Base-by-base conservation (phyloP, 495 filamentous ascomycete species). In the Penicillium herquei region DNA sequence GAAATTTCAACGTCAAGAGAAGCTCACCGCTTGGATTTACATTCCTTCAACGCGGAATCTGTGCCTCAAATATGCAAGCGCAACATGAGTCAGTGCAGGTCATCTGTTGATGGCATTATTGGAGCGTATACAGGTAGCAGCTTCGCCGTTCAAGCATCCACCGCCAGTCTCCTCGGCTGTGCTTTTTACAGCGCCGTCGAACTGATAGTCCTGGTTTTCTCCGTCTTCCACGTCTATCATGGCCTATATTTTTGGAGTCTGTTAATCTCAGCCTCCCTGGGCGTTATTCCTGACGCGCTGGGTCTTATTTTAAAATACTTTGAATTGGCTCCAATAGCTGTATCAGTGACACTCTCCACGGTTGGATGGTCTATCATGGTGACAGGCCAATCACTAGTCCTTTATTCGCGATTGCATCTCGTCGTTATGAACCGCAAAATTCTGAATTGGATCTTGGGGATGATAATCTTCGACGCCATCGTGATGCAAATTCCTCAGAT, bases 371-470 rank as follows among this genome's bases (percentile, higher is more conserved):
- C 63, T 37, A 49, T 62, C 11, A 84, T 84, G 80, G 78, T 86
- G 1, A 81, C 80, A 0, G 81, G 81, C 9, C 81, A 84, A 65
- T 80, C 80, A 32, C 59, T 85, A 17, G 81, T 86, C 10, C 69
- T 86, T 16, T 86, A 80, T 64, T 85, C 82, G 2, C 75, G 83
- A 21, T 76, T 86, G 1, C 78, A 84, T 61, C 68, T 85, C 17
- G 67, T 86, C 26, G 63, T 78, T 14, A 63, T 64, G 16, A 70
- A 77, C 13, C 51, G 56, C 11, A 63, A 59, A 31, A 55, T 72
- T 2, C 63, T 84, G 0, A 69, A 71, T 5, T 55, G 57, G 4
- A 69, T 83, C 5, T 69, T 81, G 21, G 65, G 32, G 39, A 81
- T 83, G 75, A 83, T 85, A 51, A 72, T 83, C 14, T 43, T 76